phyloP scores from a whole-genome alignment of 75 land plant genomes.

The Selaginella moellendorffii region DNA sequence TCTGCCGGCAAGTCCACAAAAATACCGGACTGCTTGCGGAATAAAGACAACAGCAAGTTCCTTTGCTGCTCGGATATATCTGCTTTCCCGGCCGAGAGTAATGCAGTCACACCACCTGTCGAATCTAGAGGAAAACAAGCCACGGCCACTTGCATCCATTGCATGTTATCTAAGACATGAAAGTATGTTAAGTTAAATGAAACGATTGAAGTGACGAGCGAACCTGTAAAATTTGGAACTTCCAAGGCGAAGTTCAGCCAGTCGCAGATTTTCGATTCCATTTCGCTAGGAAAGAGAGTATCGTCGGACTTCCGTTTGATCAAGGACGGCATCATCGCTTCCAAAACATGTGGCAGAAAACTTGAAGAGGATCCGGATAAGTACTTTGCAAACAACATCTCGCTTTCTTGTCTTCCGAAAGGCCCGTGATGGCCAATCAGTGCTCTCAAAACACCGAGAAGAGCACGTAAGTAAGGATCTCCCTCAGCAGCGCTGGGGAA shows the following conservation, averaged over 20 bases:
- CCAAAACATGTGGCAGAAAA: slow-evolving; percentile 47
- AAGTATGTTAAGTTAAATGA: no score
- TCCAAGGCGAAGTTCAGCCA: slow-evolving; percentile 46
- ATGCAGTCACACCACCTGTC: slow-evolving; percentile 22
- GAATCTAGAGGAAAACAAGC: slow-evolving; percentile 65
- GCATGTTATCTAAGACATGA: slow-evolving; percentile 51
- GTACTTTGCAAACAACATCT: slow-evolving; percentile 27
- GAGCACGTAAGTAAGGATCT: slow-evolving; percentile 55
- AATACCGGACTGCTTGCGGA: no score
- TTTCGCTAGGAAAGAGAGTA: no score
- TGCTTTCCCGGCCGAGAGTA: slow-evolving; percentile 27
- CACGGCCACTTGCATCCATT: slow-evolving; percentile 52
- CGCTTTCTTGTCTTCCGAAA: slow-evolving; percentile 30
- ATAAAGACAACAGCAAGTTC: slow-evolving; percentile 36
- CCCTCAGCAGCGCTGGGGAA: no score
- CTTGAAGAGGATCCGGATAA: slow-evolving; percentile 19
- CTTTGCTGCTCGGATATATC: slow-evolving; percentile 27
- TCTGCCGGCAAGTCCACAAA: no score
- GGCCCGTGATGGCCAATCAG: slow-evolving; percentile 25
- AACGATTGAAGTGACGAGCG: no score
- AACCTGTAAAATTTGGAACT: slow-evolving; percentile 31
- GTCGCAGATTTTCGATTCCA: slow-evolving; percentile 16
- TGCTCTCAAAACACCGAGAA: slow-evolving; percentile 30
- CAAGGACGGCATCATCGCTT: slow-evolving; percentile 30
- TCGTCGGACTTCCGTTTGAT: slow-evolving; percentile 8